A percentile compares a stretch with the other conserved stretches of the same genome.
Evolutionary conservation across 129 eudicot species (phyloP).

Genomic region (Arctium minus): DNA sequence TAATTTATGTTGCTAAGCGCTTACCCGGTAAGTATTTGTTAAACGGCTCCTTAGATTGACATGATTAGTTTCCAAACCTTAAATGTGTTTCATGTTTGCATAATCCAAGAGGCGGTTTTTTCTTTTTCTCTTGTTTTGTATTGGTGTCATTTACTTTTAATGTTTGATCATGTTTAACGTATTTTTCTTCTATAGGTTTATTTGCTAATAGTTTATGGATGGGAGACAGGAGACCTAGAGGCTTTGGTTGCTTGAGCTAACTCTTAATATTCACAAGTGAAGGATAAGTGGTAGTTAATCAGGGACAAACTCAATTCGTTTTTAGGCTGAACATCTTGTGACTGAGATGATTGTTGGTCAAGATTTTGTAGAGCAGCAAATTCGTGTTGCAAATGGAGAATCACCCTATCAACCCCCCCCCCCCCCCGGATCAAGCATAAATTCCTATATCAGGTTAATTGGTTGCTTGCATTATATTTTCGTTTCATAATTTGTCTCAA

Average conservation of each 20-base stretch:
- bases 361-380: slow-evolving; percentile 99
- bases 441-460: slow-evolving; percentile 80
- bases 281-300: slow-evolving; percentile 7
- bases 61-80: too few species aligned
- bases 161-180: too few species aligned
- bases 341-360: slow-evolving; percentile 99
- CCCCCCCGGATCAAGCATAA: slow-evolving; percentile 70
- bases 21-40: too few species aligned
- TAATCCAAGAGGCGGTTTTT: too few species aligned
- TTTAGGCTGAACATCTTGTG: slow-evolving; percentile 97
- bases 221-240: too few species aligned
- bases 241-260: background rate
- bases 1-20: too few species aligned
- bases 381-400: slow-evolving; percentile 95
- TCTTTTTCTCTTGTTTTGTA: too few species aligned
- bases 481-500: background rate
- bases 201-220: too few species aligned
- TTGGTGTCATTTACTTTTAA: too few species aligned
- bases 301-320: background rate
- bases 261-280: background rate
- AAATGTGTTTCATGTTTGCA: too few species aligned
- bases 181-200: too few species aligned
- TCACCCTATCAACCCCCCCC: slow-evolving; percentile 14
- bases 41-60: too few species aligned
- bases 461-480: slow-evolving; percentile 3